Evolutionary conservation across 106 monocot genomes (phyloP).

Genomic region (Hemerocallis citrina): DNA sequence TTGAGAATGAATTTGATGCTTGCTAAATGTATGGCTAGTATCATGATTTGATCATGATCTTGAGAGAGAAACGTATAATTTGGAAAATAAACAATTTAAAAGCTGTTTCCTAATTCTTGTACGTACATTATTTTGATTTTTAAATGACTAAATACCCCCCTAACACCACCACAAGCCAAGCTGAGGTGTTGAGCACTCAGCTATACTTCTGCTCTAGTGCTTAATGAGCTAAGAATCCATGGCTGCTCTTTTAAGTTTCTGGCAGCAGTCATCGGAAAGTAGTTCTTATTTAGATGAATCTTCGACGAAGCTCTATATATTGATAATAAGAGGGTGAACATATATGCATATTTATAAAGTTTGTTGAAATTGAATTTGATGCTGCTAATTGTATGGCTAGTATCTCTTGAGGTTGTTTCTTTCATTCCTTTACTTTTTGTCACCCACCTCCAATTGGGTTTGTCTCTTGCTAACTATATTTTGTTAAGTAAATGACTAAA

Average conservation of each 20-base stretch:
- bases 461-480: neutral
- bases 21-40: no score
- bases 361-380: neutral
- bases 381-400: neutral
- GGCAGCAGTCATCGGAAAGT: neutral
- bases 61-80: no score
- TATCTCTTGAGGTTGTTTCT: slow-evolving; percentile 13
- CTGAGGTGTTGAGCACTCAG: neutral
- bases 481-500: neutral
- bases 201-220: neutral
- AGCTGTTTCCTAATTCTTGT: neutral
- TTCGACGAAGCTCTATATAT: neutral
- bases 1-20: no score
- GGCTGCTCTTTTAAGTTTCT: neutral
- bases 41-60: no score
- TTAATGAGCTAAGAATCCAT: neutral
- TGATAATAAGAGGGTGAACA: neutral
- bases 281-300: no score
- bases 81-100: neutral
- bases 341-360: neutral
- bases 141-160: neutral
- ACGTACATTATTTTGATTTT: neutral
- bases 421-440: slow-evolving; percentile 7
- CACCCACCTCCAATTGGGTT: slow-evolving; percentile 5
- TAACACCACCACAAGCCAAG: neutral